phyloP scores from a whole-genome alignment of 164 flowering plant species.

The Houttuynia cordata region DNA sequence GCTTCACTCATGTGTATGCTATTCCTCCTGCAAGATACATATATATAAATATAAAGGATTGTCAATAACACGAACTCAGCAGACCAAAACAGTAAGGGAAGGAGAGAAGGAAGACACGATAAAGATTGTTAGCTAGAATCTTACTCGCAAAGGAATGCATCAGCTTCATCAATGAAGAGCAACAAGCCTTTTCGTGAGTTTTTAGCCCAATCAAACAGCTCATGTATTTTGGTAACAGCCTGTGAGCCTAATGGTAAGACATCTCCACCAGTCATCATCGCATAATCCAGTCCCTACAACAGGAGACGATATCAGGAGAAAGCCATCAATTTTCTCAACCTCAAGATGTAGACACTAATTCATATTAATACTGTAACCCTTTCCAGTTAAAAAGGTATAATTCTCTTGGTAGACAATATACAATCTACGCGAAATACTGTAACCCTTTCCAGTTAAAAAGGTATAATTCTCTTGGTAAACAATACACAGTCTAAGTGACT shows the following conservation, averaged over 20 bases:
- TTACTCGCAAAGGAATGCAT: slow-evolving; percentile 98
- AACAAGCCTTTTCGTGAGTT: slow-evolving; percentile 72
- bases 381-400: neutral
- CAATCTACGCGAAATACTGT: too few relatives aligned
- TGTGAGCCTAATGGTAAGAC: slow-evolving; percentile 94
- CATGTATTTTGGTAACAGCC: slow-evolving; percentile 97
- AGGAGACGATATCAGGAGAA: neutral
- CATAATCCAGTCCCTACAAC: slow-evolving; percentile 91
- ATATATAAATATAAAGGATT: neutral
- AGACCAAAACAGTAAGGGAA: neutral
- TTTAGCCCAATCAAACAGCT: slow-evolving; percentile 93
- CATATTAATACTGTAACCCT: too few relatives aligned
- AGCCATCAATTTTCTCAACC: neutral
- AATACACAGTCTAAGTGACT: too few relatives aligned
- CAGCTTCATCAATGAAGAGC: slow-evolving; percentile 98
- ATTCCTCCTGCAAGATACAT: slow-evolving; percentile 74
- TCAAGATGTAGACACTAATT: neutral
- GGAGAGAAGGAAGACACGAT: neutral
- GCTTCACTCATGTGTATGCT: slow-evolving; percentile 94
- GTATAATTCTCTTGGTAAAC: neutral
- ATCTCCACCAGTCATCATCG: slow-evolving; percentile 99
- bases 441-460: neutral
- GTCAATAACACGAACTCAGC: neutral
- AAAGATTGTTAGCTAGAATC: slow-evolving; percentile 22
- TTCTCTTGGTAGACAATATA: neutral